A percentile compares a stretch with the other conserved stretches of the same genome.
Evolutionary conservation across 192 early-diverging fungal genomes (phyloP).

Genomic region (Backusella australiensis): DNA sequence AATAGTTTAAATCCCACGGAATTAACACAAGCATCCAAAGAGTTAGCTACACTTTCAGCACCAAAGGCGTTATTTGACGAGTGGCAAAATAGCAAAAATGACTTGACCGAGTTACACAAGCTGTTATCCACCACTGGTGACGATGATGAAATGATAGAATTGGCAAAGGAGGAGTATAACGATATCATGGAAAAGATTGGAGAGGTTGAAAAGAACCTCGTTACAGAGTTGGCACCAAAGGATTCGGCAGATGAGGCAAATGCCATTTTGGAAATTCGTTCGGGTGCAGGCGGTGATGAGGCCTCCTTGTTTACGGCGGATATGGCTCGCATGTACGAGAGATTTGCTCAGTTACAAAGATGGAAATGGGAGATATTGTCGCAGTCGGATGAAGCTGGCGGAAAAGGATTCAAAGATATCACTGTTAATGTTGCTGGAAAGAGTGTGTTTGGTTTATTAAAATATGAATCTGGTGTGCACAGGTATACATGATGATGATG

Average conservation of each 20-base stretch:
- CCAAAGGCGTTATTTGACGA: conserved; percentile 16
- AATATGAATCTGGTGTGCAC: conserved; percentile 82
- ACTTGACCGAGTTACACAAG: conserved; percentile 22
- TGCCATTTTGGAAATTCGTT: conserved; percentile 73
- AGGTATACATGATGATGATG: conserved; percentile 11
- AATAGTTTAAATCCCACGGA: conserved; percentile 12
- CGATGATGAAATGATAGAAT: conserved; percentile 50
- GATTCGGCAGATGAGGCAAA: conserved; percentile 67
- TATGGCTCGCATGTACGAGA: conserved; percentile 74
- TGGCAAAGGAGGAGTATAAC: conserved; percentile 64
- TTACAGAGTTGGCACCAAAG: conserved; percentile 59
- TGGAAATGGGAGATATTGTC: conserved; percentile 66
- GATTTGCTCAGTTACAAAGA: conserved; percentile 53
- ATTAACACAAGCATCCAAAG: conserved; percentile 24
- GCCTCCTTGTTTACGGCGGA: conserved; percentile 72
- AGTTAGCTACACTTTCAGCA: conserved; percentile 13
- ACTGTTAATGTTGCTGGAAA: conserved; percentile 64
- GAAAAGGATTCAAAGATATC: conserved; percentile 56
- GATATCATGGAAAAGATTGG: conserved; percentile 37
- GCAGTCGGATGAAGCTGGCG: conserved; percentile 43
- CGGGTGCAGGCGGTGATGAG: conserved; percentile 80
- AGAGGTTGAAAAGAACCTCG: conserved; percentile 51
- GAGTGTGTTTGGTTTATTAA: conserved; percentile 71
- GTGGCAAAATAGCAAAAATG: conserved; percentile 17
- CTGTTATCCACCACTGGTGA: conserved; percentile 7